These are phyloP conservation scores for Stromatinia cepivora DNA, from an alignment of 2,329 filamentous ascomycete species.

Conservation along the genomic window DNA sequence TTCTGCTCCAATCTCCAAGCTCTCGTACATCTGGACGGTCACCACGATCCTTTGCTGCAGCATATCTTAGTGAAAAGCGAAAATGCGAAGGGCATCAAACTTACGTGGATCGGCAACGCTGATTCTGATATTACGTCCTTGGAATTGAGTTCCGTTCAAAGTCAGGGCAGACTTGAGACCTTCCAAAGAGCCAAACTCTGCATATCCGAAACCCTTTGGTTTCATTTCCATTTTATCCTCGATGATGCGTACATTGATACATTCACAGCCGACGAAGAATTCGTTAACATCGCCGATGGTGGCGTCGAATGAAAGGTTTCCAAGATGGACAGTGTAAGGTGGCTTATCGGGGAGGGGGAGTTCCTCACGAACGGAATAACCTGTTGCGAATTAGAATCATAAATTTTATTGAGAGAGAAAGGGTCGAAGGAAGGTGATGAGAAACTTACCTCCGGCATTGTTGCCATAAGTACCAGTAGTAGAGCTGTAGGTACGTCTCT, in stretches of 20 bases:
- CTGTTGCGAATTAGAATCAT: constrained; percentile 42
- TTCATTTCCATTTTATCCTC: constrained; percentile 92
- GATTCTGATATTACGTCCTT: constrained; percentile 86
- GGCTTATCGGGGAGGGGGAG: constrained; percentile 88
- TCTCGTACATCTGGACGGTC: constrained; percentile 71
- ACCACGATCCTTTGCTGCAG: constrained; percentile 74
- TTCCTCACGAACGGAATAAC: constrained; percentile 68
- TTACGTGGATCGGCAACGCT: constrained; percentile 97
- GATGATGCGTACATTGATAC: constrained; percentile 91
- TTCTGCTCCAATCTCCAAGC: constrained; percentile 87
- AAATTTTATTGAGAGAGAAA: constrained; percentile 1
- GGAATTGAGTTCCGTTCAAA: constrained; percentile 78
- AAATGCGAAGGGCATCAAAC: constrained; percentile 44
- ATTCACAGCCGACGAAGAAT: constrained; percentile 81
- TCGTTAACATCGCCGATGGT: constrained; percentile 79
- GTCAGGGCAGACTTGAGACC: constrained; percentile 88
- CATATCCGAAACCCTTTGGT: constrained; percentile 97
- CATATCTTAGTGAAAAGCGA: constrained; percentile 27
- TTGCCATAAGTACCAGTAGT: constrained; percentile 40
- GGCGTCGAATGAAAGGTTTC: constrained; percentile 95
- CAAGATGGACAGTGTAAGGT: constrained; percentile 92
- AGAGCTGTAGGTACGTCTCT: constrained; percentile 40
- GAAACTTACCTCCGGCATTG: constrained; percentile 37
- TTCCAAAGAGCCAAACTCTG: constrained; percentile 85
- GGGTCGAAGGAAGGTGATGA: neutral